These are phyloP conservation scores for Zygoascus hellenicus DNA, from an alignment of 1,139 yeast genomes.

Conservation along the genomic window DNA sequence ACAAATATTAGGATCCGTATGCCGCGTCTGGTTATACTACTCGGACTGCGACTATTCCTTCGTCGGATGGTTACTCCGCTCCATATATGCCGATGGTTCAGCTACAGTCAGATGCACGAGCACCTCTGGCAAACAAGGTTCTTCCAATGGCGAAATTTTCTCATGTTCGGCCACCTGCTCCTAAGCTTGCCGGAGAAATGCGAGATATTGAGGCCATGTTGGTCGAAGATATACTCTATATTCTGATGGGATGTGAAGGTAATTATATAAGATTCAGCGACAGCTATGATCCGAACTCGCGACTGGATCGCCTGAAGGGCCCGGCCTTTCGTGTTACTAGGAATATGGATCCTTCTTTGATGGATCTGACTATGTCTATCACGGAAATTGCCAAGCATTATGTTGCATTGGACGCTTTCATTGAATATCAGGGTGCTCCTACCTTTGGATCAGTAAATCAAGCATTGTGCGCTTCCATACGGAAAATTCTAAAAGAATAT, in stretches of 20 bases:
- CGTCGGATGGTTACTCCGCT: too few species aligned
- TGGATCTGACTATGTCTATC: slow-evolving; percentile 61
- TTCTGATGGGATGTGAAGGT: slow-evolving; percentile 76
- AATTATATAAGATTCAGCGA: slow-evolving; percentile 65
- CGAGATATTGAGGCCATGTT: slow-evolving; percentile 66
- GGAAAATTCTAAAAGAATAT: slow-evolving; percentile 48
- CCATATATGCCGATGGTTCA: slow-evolving; percentile 9
- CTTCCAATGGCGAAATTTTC: slow-evolving; percentile 24
- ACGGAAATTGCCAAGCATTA: slow-evolving; percentile 60
- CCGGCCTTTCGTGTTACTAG: slow-evolving; percentile 73
- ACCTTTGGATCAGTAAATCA: slow-evolving; percentile 70
- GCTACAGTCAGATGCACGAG: slow-evolving; percentile 14
- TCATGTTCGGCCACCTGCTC: slow-evolving; percentile 13
- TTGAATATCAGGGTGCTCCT: slow-evolving; percentile 49
- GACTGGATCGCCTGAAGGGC: slow-evolving; percentile 45
- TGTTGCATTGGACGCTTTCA: slow-evolving; percentile 49
- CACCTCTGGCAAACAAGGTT: slow-evolving; percentile 25
- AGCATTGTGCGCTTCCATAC: slow-evolving; percentile 57
- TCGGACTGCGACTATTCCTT: too few species aligned
- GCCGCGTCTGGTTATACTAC: too few species aligned
- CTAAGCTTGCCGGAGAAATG: slow-evolving; percentile 18
- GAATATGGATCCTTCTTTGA: slow-evolving; percentile 67
- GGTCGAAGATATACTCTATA: slow-evolving; percentile 61
- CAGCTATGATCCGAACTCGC: slow-evolving; percentile 44
- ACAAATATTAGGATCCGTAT: too few species aligned